Evolutionary conservation across 164 flowering plant genomes (phyloP).

Genomic region (Magnolia kwangsiensis): DNA sequence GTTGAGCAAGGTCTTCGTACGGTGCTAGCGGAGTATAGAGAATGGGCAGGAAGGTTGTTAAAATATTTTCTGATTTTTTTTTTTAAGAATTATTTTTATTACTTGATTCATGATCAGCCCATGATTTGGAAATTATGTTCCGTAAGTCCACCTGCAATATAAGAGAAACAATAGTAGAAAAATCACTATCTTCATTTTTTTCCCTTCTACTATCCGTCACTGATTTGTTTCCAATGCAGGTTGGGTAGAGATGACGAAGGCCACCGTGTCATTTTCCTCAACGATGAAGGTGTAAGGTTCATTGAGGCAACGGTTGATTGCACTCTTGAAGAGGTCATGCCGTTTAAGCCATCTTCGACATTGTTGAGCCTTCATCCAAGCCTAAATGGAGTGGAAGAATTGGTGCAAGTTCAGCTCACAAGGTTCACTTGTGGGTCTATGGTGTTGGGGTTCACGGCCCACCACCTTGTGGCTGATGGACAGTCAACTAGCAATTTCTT

Average conservation of each 20-base stretch:
- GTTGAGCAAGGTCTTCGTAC: conserved; percentile 11
- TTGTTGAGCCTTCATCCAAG: conserved; percentile 26
- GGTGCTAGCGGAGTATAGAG: conserved; percentile 13
- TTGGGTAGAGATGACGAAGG: conserved; percentile 2
- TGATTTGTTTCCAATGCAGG: too few species aligned
- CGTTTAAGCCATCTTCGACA: conserved; percentile 5
- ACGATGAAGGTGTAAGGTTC: conserved; percentile 15
- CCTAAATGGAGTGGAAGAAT: conserved; percentile 22
- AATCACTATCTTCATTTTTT: too few species aligned
- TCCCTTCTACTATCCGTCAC: too few species aligned
- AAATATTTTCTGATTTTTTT: too few species aligned
- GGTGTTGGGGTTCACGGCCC: conserved; percentile 27
- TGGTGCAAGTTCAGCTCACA: conserved; percentile 34
- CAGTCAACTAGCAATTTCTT: conserved; percentile 28
- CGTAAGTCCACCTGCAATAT: too few species aligned
- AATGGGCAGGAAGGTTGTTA: conserved; percentile 14
- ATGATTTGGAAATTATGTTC: too few species aligned
- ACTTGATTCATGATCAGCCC: too few species aligned
- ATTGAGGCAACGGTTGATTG: conserved; percentile 11
- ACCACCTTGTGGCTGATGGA: conserved; percentile 34
- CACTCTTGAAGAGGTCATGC: conserved; percentile 12
- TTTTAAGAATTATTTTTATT: too few species aligned
- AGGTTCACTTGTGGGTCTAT: conserved; percentile 34
- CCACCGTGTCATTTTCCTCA: conserved; percentile 13
- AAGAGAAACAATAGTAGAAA: too few species aligned